Evolutionary conservation across 78 protist species (phyloP), one percentile per base, ranked within the genome.

Genomic region (Isochrysis galbana): DNA sequence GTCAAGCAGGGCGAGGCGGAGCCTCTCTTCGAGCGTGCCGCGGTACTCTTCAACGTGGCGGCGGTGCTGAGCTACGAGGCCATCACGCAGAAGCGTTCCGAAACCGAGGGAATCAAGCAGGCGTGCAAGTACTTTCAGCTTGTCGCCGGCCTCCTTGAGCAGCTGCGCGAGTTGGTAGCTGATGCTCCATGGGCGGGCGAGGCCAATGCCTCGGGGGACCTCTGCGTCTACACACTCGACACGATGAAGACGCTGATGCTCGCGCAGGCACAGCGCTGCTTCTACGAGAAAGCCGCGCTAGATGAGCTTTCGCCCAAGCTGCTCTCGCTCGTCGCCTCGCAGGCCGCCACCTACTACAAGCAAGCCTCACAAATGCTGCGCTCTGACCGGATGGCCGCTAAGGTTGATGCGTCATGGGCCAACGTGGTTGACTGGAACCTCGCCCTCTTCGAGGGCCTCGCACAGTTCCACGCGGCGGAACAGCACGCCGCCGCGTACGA

Each of bases 241-340:
- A 1, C 36, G 36, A 67, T 67, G 77, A 32, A 29, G 36, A 10
- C 5, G 36, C 77, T 67, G 36, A 19, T 67, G 77, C 77, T 67
- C 77, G 77, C 77, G 77, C 77, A 67, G 77, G 77, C 77, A 36
- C 77, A 67, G 77, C 5, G 22, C 32, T 67, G 77, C 77, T 67
- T 26, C 38, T 67, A 67, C 77, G 77, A 67, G 77, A 19, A 29
- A 36, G 77, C 77, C 23, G 77, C 5, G 36, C 2, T 3, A 36
- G 77, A 67, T 36, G 77, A 36, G 41, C 5, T 67, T 7, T 29
- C 36, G 3, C 36, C 19, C 23, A 0, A 36, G 41, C 5, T 32
- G 41, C 4, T 67, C 77, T 10, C 77, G 4, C 10, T 21, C 32
- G 5, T 29, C 36, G 77, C 77, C 36, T 23, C 4, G 36, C 77